Percentiles rank a stretch among this genome's conserved stretches.
phyloP scores from a whole-genome alignment of 257 asterid genomes.

The Gardenia jasminoides region DNA sequence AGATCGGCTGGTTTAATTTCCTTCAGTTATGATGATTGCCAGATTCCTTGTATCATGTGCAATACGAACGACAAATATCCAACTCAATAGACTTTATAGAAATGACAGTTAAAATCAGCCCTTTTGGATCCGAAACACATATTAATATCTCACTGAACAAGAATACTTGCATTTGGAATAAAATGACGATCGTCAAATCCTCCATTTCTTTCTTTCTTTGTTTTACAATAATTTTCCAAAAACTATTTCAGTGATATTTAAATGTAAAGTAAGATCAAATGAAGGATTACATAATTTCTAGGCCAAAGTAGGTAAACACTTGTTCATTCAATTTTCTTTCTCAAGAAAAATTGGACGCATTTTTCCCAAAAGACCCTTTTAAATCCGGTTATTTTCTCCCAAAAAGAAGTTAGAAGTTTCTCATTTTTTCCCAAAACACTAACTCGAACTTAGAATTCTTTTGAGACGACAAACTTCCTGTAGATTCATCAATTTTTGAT shows the following conservation, averaged over 20 bases:
- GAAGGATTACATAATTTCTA: constrained; percentile 15
- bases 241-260: too few species aligned
- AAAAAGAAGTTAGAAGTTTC: neutral
- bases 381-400: neutral
- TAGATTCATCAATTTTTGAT: too few species aligned
- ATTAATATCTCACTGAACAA: neutral
- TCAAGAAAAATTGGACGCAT: constrained; percentile 4
- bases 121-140: too few species aligned
- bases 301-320: constrained; percentile 40
- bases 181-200: neutral
- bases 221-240: neutral
- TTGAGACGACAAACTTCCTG: too few species aligned
- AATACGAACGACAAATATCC: constrained; percentile 18
- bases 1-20: too few species aligned
- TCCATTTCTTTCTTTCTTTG: neutral
- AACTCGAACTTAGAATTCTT: too few species aligned
- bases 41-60: constrained; percentile 3
- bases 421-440: neutral
- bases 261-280: too few species aligned
- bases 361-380: constrained; percentile 9
- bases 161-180: constrained; percentile 19
- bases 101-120: too few species aligned
- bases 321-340: constrained; percentile 14
- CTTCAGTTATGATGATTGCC: neutral
- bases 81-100: constrained; percentile 19